phyloP scores from a whole-genome alignment of 257 asterid genomes.

The Solanum paucissectum region DNA sequence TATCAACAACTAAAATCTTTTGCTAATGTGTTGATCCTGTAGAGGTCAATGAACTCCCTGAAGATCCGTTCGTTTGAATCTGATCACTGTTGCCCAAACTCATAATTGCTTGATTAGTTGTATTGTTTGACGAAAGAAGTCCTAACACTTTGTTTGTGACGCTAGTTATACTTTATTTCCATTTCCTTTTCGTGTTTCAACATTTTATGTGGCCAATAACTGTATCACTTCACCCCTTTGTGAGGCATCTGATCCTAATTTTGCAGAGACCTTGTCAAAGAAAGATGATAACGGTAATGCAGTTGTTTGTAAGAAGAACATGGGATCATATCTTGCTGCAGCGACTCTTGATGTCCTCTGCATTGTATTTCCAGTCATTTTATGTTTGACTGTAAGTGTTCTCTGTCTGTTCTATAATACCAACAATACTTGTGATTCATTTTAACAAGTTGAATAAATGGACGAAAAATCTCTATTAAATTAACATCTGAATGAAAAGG shows the following conservation, averaged over 20 bases:
- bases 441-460: background rate
- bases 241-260: background rate
- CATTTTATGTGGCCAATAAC: background rate
- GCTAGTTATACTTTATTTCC: background rate
- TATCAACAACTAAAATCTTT: background rate
- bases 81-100: background rate
- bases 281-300: slow-evolving; percentile 39
- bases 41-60: background rate
- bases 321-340: slow-evolving; percentile 23
- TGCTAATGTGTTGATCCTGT: background rate
- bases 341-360: slow-evolving; percentile 45
- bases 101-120: background rate
- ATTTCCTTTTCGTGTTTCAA: background rate
- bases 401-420: background rate
- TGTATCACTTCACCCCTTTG: background rate
- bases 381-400: slow-evolving; percentile 67
- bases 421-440: background rate
- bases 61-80: background rate
- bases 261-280: slow-evolving; percentile 16
- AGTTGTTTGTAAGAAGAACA: slow-evolving; percentile 20
- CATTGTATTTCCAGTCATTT: slow-evolving; percentile 43
- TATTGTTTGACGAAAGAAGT: background rate
- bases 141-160: background rate
- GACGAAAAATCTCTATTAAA: background rate
- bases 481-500: background rate